Evolutionary conservation across 2,329 filamentous ascomycete species (phyloP), one percentile per base, ranked within the genome.

Genomic region (Nakataea oryzae): DNA sequence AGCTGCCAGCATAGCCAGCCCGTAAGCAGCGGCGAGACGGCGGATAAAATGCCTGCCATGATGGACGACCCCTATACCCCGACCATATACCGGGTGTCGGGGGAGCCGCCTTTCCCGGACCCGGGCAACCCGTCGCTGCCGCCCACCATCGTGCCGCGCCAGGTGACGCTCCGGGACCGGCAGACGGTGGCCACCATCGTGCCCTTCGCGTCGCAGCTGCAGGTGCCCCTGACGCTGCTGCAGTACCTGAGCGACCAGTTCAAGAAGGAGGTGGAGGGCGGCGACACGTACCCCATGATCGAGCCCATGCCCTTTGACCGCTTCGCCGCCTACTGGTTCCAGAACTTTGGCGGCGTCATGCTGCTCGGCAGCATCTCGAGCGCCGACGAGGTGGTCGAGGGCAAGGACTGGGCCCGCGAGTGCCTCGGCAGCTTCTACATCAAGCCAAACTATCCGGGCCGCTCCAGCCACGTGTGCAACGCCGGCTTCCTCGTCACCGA

Each of bases 381-480:
- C 62, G 77, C 83, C 29, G 67, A 61, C 62, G 85, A 87, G 62
- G 74, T 83, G 64, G 69, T 80, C 67, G 75, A 86, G 75, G 74
- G 81, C 74, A 79, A 80, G 66, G 89, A 93, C 74, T 96, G 92
- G 91, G 83, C 86, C 66, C 87, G 86, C 70, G 82, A 89, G 69
- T 96, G 91, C 69, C 78, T 96, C 56, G 92, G 92, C 63, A 96
- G 90, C 76, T 96, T 96, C 76, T 96, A 95, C 76, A 90, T 96
- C 80, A 93, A 95, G 77, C 91, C 92, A 58, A 96, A 96, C 74
- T 96, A 96, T 73, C 91, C 92, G 0, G 92, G 92, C 58, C 84
- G 92, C 63, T 95, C 90, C 76, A 95, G 89, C 74, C 92, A 96
- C 78, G 85, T 96, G 60, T 96, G 91, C 78, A 97, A 96, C 71